Evolutionary conservation across 2,329 filamentous ascomycete genomes (phyloP).

Genomic region (Peltaster fructicola): DNA sequence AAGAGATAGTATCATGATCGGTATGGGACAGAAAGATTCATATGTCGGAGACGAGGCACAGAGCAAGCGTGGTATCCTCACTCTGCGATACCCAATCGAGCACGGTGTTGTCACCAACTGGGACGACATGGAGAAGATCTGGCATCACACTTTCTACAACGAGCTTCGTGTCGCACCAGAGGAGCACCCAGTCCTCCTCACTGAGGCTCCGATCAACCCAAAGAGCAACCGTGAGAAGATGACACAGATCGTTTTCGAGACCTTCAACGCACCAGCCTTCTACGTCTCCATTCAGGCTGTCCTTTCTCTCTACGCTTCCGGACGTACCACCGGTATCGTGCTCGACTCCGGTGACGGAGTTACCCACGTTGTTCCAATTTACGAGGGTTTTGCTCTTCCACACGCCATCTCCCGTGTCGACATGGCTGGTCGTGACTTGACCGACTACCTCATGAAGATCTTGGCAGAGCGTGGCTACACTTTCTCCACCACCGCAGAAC

Average conservation of each 20-base stretch:
- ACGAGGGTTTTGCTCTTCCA: slow-evolving; percentile 99
- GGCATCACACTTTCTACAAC: slow-evolving; percentile 99
- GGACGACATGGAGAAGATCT: slow-evolving; percentile 99
- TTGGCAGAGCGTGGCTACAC: slow-evolving; percentile 97
- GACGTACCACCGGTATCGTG: slow-evolving; percentile 99
- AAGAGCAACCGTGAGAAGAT: slow-evolving; percentile 99
- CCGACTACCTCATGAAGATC: slow-evolving; percentile 99
- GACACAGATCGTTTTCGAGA: slow-evolving; percentile 99
- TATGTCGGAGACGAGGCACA: slow-evolving; percentile 99
- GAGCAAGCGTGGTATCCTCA: slow-evolving; percentile 99
- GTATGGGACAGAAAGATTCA: slow-evolving; percentile 99
- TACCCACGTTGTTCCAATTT: slow-evolving; percentile 99
- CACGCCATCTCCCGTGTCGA: slow-evolving; percentile 99
- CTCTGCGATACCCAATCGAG: slow-evolving; percentile 98
- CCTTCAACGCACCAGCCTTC: slow-evolving; percentile 99
- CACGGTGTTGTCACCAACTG: slow-evolving; percentile 99
- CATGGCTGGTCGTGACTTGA: slow-evolving; percentile 99
- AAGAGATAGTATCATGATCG: slow-evolving; percentile 87
- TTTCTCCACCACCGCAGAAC: slow-evolving; percentile 99
- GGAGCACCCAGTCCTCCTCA: slow-evolving; percentile 98
- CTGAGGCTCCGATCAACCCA: slow-evolving; percentile 99
- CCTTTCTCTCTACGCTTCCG: slow-evolving; percentile 95
- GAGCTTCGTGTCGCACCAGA: slow-evolving; percentile 98
- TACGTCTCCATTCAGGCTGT: slow-evolving; percentile 99
- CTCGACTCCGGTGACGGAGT: slow-evolving; percentile 99